Conservation (phyloP, 257 asterid species). For the Solanum chiquidenum region DNA sequence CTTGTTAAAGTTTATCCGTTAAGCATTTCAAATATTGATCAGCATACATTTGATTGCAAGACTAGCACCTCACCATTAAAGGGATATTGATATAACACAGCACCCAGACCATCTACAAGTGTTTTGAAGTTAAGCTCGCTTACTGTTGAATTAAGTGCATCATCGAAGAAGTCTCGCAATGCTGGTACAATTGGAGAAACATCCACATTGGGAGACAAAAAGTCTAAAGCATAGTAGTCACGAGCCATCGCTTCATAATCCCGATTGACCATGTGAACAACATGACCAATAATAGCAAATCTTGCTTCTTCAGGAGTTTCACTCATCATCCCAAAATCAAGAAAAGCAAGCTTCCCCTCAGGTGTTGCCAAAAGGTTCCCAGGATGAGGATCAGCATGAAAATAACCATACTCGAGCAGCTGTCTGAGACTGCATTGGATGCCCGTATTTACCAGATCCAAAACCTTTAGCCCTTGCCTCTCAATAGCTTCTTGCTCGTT, state of each 20-base stretch:
- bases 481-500: conserved; percentile 94
- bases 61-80: conserved; percentile 62
- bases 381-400: conserved; percentile 99
- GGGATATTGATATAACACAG: conserved; percentile 83
- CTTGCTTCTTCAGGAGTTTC: conserved; percentile 99
- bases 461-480: conserved; percentile 88
- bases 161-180: conserved; percentile 72
- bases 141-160: conserved; percentile 83
- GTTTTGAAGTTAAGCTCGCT: conserved; percentile 96
- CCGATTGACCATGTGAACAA: conserved; percentile 96
- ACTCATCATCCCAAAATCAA: conserved; percentile 99
- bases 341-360: conserved; percentile 96
- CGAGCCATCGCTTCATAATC: conserved; percentile 99
- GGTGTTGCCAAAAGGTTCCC: conserved; percentile 96
- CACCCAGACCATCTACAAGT: conserved; percentile 89
- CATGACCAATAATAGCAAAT: conserved; percentile 94
- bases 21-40: neutral
- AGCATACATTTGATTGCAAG: neutral
- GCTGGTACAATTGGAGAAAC: conserved; percentile 97
- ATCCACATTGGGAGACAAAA: conserved; percentile 85
- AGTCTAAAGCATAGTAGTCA: conserved; percentile 90
- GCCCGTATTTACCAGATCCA: conserved; percentile 93
- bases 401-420: conserved; percentile 95
- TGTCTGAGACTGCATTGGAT: conserved; percentile 97
- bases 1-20: neutral